phyloP scores from a whole-genome alignment of 176 grass and related monocot genomes.

The Saccharum spontaneum region DNA sequence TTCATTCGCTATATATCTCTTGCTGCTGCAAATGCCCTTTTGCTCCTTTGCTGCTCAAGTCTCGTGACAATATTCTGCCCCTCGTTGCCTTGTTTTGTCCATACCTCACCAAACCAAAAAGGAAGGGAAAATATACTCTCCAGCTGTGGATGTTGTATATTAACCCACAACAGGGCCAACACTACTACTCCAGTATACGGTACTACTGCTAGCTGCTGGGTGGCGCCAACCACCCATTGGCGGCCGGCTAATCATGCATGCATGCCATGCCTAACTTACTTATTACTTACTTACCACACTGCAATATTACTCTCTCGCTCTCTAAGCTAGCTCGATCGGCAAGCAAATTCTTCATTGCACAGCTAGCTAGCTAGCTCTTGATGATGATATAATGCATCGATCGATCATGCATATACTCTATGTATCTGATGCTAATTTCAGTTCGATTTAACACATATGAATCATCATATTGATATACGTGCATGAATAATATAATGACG shows the following conservation, averaged over 20 bases:
- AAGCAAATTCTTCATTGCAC: too few relatives aligned
- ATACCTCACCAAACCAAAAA: slow-evolving; percentile 35
- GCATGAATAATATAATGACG: too few relatives aligned
- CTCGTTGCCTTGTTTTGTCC: slow-evolving; percentile 52
- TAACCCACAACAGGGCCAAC: slow-evolving; percentile 24
- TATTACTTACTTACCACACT: neutral
- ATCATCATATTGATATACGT: too few relatives aligned
- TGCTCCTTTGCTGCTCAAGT: slow-evolving; percentile 15
- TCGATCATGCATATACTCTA: too few relatives aligned
- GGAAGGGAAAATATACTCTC: slow-evolving; percentile 3
- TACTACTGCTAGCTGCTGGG: neutral
- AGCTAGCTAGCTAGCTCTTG: neutral
- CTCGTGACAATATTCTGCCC: slow-evolving; percentile 46
- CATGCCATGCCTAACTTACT: neutral
- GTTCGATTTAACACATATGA: neutral
- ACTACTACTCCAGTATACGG: neutral
- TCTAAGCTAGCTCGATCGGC: too few relatives aligned
- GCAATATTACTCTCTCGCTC: too few relatives aligned
- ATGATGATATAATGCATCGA: too few relatives aligned
- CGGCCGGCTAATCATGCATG: neutral
- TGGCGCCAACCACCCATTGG: neutral
- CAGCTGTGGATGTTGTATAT: neutral
- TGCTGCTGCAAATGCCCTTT: slow-evolving; percentile 35
- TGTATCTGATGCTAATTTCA: too few relatives aligned
- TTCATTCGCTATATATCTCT: slow-evolving; percentile 8